Evolutionary conservation across 192 early-diverging fungal species (phyloP).

Genomic region (Chytriomyces sp.): DNA sequence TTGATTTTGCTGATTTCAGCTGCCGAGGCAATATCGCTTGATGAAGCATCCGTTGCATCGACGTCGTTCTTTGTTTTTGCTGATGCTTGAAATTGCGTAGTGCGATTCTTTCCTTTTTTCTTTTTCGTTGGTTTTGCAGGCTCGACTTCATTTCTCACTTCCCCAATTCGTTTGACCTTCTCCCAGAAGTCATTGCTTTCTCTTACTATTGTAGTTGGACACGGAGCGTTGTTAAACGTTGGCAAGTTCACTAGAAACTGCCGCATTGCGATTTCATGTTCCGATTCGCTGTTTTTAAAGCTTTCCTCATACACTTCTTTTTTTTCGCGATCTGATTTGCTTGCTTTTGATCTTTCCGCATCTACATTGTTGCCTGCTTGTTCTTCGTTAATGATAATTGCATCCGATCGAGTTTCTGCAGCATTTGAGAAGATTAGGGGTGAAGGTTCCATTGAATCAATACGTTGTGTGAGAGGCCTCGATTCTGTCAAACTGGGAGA

Average conservation of each 20-base stretch:
- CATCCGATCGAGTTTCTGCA: too few species aligned
- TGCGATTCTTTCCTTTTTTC: not conserved
- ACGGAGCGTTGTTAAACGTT: not conserved
- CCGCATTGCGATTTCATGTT: not conserved
- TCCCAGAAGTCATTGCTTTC: not conserved
- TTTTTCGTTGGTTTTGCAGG: not conserved
- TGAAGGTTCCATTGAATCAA: not conserved
- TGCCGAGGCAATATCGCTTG: not conserved
- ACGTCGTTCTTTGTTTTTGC: not conserved
- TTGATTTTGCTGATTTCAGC: too few species aligned
- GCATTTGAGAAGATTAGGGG: too few species aligned
- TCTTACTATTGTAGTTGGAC: not conserved
- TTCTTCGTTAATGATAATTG: too few species aligned
- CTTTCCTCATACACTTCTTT: not conserved
- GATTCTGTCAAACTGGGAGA: not conserved
- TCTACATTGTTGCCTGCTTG: not conserved
- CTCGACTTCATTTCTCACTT: not conserved
- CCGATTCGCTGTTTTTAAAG: not conserved
- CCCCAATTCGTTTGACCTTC: not conserved
- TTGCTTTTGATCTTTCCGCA: too few species aligned
- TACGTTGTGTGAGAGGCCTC: too few species aligned
- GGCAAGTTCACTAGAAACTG: not conserved
- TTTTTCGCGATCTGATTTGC: not conserved
- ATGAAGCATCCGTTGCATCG: not conserved
- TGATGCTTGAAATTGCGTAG: not conserved